Conservation (phyloP, 352 stramenopile genomes). For the Pythium guiyangense region DNA sequence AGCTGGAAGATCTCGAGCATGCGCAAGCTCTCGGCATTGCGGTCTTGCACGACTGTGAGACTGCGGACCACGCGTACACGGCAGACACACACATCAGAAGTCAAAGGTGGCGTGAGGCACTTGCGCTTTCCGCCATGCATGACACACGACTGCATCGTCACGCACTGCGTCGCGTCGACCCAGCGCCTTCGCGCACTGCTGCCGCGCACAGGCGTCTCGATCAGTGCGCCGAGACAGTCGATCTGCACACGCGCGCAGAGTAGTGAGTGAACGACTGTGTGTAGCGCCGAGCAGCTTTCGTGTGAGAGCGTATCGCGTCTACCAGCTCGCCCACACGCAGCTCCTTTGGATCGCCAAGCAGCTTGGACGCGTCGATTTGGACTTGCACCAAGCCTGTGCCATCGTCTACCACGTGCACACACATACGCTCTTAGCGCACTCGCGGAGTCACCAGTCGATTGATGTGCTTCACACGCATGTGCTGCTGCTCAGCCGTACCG, state of each 20-base stretch:
- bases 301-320: neutral
- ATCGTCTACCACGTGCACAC: constrained; percentile 26
- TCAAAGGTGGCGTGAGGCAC: neutral
- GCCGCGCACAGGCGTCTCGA: constrained; percentile 17
- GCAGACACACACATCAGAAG: too few relatives aligned
- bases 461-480: too few relatives aligned
- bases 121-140: neutral
- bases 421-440: neutral
- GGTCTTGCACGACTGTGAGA: constrained; percentile 36
- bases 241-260: constrained; percentile 17
- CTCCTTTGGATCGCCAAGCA: constrained; percentile 6
- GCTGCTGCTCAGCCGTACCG: constrained; percentile 12
- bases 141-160: neutral
- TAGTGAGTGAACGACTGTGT: neutral
- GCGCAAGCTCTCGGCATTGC: constrained; percentile 53
- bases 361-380: constrained; percentile 12
- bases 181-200: constrained; percentile 17
- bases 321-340: constrained; percentile 30
- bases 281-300: neutral
- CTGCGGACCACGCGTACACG: constrained; percentile 10
- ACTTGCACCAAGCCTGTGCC: constrained; percentile 28
- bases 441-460: neutral
- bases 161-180: constrained; percentile 34
- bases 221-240: constrained; percentile 30
- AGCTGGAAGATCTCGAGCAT: constrained; percentile 57